A percentile compares a stretch with the other conserved stretches of the same genome.
Conservation (phyloP, 768 basidiomycete species). For the Cystobasidium ongulense region DNA sequence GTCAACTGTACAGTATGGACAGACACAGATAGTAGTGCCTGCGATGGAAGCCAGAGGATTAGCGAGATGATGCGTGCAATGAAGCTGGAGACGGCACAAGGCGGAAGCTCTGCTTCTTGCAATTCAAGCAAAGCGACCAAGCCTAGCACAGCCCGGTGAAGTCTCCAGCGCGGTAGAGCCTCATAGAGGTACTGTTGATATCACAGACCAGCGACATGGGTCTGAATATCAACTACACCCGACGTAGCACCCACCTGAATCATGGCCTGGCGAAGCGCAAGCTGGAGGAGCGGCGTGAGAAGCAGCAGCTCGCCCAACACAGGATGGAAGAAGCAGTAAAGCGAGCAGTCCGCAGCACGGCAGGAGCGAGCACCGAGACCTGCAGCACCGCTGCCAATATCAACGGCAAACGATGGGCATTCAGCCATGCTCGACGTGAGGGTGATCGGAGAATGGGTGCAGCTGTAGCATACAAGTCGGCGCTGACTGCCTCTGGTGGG, state of each 20-base stretch:
- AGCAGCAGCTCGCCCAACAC: not conserved
- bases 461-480: not conserved
- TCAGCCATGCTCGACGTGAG: not conserved
- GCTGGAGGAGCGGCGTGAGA: not conserved
- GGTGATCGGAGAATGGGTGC: constrained; percentile 1
- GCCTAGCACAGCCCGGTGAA: too few species aligned
- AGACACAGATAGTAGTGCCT: too few species aligned
- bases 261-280: not conserved
- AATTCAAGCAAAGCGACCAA: too few species aligned
- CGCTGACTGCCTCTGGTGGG: not conserved
- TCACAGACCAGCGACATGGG: not conserved
- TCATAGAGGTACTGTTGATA: too few species aligned
- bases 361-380: not conserved
- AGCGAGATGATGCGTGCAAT: too few species aligned
- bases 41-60: too few species aligned
- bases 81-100: too few species aligned
- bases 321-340: not conserved
- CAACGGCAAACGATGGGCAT: not conserved
- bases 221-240: not conserved
- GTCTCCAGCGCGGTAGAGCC: too few species aligned
- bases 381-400: not conserved
- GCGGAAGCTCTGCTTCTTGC: too few species aligned
- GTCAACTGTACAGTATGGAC: too few species aligned
- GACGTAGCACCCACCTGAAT: not conserved
- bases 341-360: not conserved